Conservation (phyloP, 306 rosid species). For the Corylus americana region DNA sequence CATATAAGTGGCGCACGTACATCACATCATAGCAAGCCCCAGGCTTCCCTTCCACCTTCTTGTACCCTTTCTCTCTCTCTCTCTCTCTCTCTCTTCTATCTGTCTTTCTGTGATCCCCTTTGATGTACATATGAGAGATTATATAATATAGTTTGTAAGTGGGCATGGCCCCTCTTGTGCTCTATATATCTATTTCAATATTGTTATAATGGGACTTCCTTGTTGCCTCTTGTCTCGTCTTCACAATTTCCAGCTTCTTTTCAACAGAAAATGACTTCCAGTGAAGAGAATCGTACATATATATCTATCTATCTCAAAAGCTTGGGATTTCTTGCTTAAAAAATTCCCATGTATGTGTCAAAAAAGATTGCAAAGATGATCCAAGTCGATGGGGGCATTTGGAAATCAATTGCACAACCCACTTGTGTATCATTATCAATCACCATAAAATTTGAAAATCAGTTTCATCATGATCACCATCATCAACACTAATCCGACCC, state of each 20-base stretch:
- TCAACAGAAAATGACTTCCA: slow-evolving; percentile 38
- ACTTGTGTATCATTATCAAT: background rate
- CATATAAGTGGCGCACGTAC: slow-evolving; percentile 21
- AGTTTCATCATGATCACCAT: slow-evolving; percentile 3
- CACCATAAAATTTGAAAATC: background rate
- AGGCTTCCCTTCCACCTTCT: slow-evolving; percentile 27
- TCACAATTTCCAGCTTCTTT: slow-evolving; percentile 12
- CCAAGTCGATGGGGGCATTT: background rate
- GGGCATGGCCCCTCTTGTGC: slow-evolving; percentile 29
- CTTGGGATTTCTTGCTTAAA: slow-evolving; percentile 30
- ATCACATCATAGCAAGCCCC: slow-evolving; percentile 38
- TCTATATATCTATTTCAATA: slow-evolving; percentile 35
- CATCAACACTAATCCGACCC: background rate
- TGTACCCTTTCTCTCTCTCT: background rate
- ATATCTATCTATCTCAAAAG: slow-evolving; percentile 6
- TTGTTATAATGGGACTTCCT: slow-evolving; percentile 21
- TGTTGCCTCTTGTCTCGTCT: slow-evolving; percentile 32
- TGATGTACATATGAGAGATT: background rate
- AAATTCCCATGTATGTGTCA: slow-evolving; percentile 23
- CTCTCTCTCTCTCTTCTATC: background rate
- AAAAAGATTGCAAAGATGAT: slow-evolving; percentile 23
- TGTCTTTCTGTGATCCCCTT: background rate
- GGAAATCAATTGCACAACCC: slow-evolving; percentile 27
- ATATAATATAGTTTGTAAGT: slow-evolving; percentile 10
- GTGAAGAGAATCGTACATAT: slow-evolving; percentile 31